phyloP scores from a whole-genome alignment of 1,284 basidiomycete genomes.

The Grifola frondosa region DNA sequence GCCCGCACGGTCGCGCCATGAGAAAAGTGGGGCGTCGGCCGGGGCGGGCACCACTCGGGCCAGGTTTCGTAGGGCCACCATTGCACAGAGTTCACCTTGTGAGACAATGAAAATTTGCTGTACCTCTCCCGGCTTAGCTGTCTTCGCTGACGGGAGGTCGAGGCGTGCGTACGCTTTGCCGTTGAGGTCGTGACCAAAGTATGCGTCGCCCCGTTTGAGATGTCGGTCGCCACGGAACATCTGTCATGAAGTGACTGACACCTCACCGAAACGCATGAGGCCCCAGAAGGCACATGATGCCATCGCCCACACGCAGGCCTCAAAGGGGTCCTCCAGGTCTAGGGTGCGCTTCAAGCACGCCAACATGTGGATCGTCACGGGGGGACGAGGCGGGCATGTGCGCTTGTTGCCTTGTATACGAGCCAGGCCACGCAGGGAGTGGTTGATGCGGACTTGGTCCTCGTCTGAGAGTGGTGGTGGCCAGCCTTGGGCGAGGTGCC shows the following conservation, averaged over 20 bases:
- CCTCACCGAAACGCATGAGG: slow-evolving; percentile 38
- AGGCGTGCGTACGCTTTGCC: slow-evolving; percentile 26
- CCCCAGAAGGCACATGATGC: slow-evolving; percentile 37
- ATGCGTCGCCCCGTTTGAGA: slow-evolving; percentile 18
- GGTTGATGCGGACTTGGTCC: slow-evolving; percentile 24
- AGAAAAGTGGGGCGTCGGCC: slow-evolving; percentile 31
- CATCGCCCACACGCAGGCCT: slow-evolving; percentile 38
- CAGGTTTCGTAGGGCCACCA: slow-evolving; percentile 33
- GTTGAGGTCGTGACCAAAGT: slow-evolving; percentile 19
- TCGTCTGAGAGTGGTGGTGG: slow-evolving; percentile 22
- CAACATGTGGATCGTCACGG: slow-evolving; percentile 34
- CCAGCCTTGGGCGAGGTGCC: slow-evolving; percentile 41
- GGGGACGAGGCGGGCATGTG: slow-evolving; percentile 26
- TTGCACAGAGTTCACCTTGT: slow-evolving; percentile 27
- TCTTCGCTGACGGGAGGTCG: slow-evolving; percentile 35
- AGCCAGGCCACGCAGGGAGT: slow-evolving; percentile 30
- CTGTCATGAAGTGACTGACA: slow-evolving; percentile 22
- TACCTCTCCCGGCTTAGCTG: slow-evolving; percentile 32
- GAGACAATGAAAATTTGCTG: slow-evolving; percentile 29
- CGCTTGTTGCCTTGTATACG: slow-evolving; percentile 22
- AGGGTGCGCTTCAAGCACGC: slow-evolving; percentile 19
- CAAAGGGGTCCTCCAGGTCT: slow-evolving; percentile 29
- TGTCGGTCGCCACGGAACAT: slow-evolving; percentile 24
- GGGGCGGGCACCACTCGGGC: slow-evolving; percentile 27
- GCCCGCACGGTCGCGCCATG: slow-evolving; percentile 22